Evolutionary conservation across 129 eudicot species (phyloP).

Genomic region (Chrysanthemum seticuspe): DNA sequence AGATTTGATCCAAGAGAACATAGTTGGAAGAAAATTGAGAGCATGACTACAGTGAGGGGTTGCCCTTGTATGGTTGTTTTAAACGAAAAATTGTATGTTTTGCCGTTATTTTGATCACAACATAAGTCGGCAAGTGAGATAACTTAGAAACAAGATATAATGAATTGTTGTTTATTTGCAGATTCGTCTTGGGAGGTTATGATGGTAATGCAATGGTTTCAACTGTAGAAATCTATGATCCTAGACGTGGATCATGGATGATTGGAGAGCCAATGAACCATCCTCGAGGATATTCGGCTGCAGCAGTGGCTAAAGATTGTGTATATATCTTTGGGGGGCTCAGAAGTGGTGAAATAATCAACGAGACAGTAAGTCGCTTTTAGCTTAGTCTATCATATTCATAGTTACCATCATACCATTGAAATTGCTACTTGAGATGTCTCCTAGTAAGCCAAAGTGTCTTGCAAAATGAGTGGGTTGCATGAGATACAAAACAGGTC

Average conservation of each 20-base stretch:
- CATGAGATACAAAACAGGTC: no score
- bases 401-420: neutral
- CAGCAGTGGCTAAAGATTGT: constrained; percentile 49
- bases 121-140: neutral
- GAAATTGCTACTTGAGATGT: neutral
- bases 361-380: constrained; percentile 47
- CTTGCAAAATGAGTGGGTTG: no score
- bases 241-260: constrained; percentile 70
- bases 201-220: constrained; percentile 59
- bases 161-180: constrained; percentile 28
- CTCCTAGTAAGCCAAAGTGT: neutral
- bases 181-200: constrained; percentile 76
- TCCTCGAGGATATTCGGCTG: constrained; percentile 57
- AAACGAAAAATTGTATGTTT: constrained; percentile 74
- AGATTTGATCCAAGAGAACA: constrained; percentile 94
- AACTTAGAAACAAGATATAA: neutral
- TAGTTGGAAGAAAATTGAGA: constrained; percentile 61
- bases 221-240: constrained; percentile 67
- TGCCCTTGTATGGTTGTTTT: constrained; percentile 65
- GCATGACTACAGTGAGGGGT: constrained; percentile 68
- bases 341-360: constrained; percentile 31
- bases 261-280: constrained; percentile 63
- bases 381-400: constrained; percentile 1
- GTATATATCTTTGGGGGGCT: constrained; percentile 72
- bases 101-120: neutral